phyloP scores from a whole-genome alignment of 1,284 basidiomycete species.

The Apiotrichum sp. region DNA sequence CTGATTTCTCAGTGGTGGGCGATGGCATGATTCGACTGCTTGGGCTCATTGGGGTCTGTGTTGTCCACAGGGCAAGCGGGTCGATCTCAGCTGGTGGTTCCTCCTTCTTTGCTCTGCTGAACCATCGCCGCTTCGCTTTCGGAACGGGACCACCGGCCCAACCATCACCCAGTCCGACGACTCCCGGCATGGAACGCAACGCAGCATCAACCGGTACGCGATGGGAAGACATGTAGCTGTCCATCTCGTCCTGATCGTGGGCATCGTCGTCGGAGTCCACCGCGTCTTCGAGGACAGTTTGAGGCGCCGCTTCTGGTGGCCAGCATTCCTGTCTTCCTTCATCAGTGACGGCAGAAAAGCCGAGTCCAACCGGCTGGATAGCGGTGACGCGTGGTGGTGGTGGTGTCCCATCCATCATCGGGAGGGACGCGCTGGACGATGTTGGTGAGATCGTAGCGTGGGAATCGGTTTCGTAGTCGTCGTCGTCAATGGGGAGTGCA shows the following conservation, averaged over 20 bases:
- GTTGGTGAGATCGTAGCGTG: constrained; percentile 10
- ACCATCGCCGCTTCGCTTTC: constrained; percentile 11
- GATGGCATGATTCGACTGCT: background rate
- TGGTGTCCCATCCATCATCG: constrained; percentile 10
- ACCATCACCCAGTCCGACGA: constrained; percentile 39
- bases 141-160: constrained; percentile 30
- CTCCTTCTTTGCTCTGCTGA: constrained; percentile 4
- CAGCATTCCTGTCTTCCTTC: background rate
- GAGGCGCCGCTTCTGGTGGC: background rate
- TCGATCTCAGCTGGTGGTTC: constrained; percentile 5
- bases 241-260: constrained; percentile 16
- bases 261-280: constrained; percentile 5
- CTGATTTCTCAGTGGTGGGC: background rate
- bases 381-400: background rate
- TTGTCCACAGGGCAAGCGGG: constrained; percentile 13
- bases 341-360: constrained; percentile 3
- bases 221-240: constrained; percentile 13
- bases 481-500: constrained; percentile 11
- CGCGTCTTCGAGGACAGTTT: background rate
- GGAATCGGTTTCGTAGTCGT: background rate
- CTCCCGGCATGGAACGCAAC: constrained; percentile 31
- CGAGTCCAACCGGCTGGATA: constrained; percentile 3
- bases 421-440: constrained; percentile 13
- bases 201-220: constrained; percentile 20
- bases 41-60: background rate